A percentile compares a stretch with the other conserved stretches of the same genome.
These are phyloP conservation scores for Trifolium repens DNA, from an alignment of 306 rosid genomes.

Conservation along the genomic window DNA sequence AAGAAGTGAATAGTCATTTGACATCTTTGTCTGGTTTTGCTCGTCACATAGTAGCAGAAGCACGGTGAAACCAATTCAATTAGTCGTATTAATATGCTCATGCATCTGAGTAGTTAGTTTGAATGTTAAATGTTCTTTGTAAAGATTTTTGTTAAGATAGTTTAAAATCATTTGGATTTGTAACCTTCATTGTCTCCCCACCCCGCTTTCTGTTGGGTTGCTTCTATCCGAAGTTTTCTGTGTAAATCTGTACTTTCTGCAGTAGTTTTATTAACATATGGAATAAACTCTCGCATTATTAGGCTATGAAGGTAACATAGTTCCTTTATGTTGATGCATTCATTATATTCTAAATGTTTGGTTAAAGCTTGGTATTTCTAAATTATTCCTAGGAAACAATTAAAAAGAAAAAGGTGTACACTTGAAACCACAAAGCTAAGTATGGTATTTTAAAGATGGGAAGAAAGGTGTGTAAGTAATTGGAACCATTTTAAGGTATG, in stretches of 20 bases:
- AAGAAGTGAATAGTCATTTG: slow-evolving; percentile 41
- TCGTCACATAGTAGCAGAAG: slow-evolving; percentile 30
- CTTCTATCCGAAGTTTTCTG: slow-evolving; percentile 41
- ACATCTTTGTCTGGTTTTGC: slow-evolving; percentile 42
- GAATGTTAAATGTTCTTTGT: slow-evolving; percentile 51
- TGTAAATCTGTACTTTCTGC: slow-evolving; percentile 36
- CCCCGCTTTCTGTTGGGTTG: slow-evolving; percentile 34
- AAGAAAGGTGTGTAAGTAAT: slow-evolving; percentile 16
- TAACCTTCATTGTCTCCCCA: slow-evolving; percentile 40
- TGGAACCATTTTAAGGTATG: slow-evolving; percentile 22
- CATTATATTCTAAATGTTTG: not conserved
- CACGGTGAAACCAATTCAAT: slow-evolving; percentile 39
- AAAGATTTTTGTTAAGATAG: slow-evolving; percentile 44
- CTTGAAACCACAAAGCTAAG: not conserved
- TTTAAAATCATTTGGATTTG: slow-evolving; percentile 38
- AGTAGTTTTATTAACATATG: not conserved
- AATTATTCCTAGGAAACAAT: slow-evolving; percentile 21
- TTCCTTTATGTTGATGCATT: slow-evolving; percentile 16
- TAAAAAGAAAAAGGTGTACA: slow-evolving; percentile 2
- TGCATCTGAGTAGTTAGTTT: slow-evolving; percentile 44
- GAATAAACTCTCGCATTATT: not conserved
- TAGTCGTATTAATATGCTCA: slow-evolving; percentile 40
- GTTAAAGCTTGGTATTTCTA: slow-evolving; percentile 18
- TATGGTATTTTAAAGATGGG: slow-evolving; percentile 6
- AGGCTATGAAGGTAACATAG: not conserved